These are phyloP conservation scores for Globisporangium camurandrum DNA, from an alignment of 352 stramenopile genomes.

Conservation along the genomic window DNA sequence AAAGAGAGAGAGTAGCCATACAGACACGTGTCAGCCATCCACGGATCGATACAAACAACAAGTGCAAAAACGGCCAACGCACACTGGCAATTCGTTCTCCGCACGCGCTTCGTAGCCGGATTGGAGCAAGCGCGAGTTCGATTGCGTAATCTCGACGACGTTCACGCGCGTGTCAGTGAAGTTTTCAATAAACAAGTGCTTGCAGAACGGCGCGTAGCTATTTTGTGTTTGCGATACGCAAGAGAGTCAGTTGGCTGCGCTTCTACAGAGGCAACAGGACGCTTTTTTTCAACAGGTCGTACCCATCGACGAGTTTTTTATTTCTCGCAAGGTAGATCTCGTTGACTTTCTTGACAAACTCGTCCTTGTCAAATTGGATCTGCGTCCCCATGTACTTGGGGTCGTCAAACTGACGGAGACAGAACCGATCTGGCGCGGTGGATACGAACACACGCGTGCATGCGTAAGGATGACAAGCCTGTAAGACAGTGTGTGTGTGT, in stretches of 20 bases:
- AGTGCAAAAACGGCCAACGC: too few species aligned
- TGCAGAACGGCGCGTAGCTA: constrained; percentile 98
- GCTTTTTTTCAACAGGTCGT: too few species aligned
- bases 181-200: constrained; percentile 97
- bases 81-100: constrained; percentile 93
- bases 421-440: constrained; percentile 51
- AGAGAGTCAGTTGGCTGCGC: not conserved
- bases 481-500: not conserved
- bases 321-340: constrained; percentile 60
- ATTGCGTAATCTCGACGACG: constrained; percentile 88
- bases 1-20: not conserved
- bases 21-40: too few species aligned
- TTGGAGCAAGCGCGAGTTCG: constrained; percentile 90
- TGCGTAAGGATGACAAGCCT: not conserved
- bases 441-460: not conserved
- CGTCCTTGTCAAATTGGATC: constrained; percentile 59
- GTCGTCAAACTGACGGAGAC: constrained; percentile 81
- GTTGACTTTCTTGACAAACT: constrained; percentile 80
- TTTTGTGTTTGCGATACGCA: not conserved
- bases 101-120: constrained; percentile 92
- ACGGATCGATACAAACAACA: too few species aligned
- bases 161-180: constrained; percentile 87
- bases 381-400: constrained; percentile 66
- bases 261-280: too few species aligned
- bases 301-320: constrained; percentile 71